Conservation (phyloP, 441 rosid species). For the Jatropha podagrica region DNA sequence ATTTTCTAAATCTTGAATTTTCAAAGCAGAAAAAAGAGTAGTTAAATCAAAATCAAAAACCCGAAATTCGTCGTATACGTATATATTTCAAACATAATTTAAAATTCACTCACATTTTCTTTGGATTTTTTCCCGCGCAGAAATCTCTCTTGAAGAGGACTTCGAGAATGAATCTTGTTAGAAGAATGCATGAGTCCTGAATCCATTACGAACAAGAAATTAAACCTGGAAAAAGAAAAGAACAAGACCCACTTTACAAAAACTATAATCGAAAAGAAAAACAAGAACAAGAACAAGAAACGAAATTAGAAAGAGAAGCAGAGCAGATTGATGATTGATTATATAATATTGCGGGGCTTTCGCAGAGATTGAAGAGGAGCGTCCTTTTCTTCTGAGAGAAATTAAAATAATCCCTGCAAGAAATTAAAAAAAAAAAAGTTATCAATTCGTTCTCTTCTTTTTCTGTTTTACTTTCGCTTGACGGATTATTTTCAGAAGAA, state of each 20-base stretch:
- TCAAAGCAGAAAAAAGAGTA: not conserved
- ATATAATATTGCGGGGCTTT: not conserved
- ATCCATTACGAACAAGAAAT: constrained; percentile 14
- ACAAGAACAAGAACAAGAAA: not conserved
- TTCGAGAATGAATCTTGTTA: constrained; percentile 25
- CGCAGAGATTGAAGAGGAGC: not conserved
- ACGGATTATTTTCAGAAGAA: not conserved
- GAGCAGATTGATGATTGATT: not conserved
- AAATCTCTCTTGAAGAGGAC: constrained; percentile 32
- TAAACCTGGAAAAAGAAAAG: constrained; percentile 11
- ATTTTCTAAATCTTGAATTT: not conserved
- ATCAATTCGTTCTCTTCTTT: too few relatives aligned
- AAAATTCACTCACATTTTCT: constrained; percentile 27
- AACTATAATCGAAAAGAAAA: not conserved
- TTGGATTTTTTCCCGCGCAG: constrained; percentile 14
- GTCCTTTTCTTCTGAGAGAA: not conserved
- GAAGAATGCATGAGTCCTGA: constrained; percentile 15
- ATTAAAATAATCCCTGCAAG: not conserved
- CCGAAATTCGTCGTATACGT: not conserved
- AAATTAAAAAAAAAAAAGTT: not conserved
- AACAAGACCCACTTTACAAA: not conserved
- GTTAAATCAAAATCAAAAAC: not conserved
- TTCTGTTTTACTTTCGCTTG: not conserved
- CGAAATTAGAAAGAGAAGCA: not conserved
- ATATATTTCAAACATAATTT: not conserved